A percentile compares a stretch with the other conserved stretches of the same genome.
Conservation (phyloP, 768 basidiomycete genomes). For the Punctularia strigosozonata region DNA sequence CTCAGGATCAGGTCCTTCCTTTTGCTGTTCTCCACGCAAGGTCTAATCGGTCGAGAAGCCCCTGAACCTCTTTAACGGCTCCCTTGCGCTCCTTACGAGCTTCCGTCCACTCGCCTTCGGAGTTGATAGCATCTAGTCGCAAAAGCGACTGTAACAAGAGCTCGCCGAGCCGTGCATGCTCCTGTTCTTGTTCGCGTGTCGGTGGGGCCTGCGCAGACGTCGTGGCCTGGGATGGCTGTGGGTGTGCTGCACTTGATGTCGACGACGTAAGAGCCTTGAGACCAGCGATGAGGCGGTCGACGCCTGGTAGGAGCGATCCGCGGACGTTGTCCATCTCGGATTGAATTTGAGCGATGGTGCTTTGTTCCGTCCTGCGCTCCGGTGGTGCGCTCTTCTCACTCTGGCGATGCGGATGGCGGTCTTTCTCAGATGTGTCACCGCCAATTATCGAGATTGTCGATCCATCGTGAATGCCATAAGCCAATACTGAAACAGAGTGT, state of each 20-base stretch:
- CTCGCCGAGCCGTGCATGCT: slow-evolving; percentile 60
- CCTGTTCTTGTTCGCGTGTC: slow-evolving; percentile 21
- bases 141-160: slow-evolving; percentile 80
- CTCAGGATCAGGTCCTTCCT: background rate
- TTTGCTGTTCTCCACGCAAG: slow-evolving; percentile 37
- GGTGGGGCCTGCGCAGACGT: slow-evolving; percentile 12
- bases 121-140: slow-evolving; percentile 68
- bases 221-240: slow-evolving; percentile 5
- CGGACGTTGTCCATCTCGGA: slow-evolving; percentile 42
- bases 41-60: slow-evolving; percentile 70
- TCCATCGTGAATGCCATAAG: slow-evolving; percentile 60
- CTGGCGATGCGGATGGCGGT: slow-evolving; percentile 14
- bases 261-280: slow-evolving; percentile 16
- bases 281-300: slow-evolving; percentile 41
- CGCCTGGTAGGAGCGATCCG: slow-evolving; percentile 38
- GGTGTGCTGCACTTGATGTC: slow-evolving; percentile 23
- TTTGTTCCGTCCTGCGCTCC: slow-evolving; percentile 32
- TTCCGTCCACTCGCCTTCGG: slow-evolving; percentile 65
- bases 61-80: slow-evolving; percentile 81
- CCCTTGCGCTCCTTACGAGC: slow-evolving; percentile 75
- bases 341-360: slow-evolving; percentile 41
- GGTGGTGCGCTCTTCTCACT: slow-evolving; percentile 13
- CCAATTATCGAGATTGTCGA: slow-evolving; percentile 66
- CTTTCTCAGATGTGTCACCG: slow-evolving; percentile 17
- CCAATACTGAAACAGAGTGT: slow-evolving; percentile 38